phyloP scores from a whole-genome alignment of 306 rosid species.

The Inga oerstediana region DNA sequence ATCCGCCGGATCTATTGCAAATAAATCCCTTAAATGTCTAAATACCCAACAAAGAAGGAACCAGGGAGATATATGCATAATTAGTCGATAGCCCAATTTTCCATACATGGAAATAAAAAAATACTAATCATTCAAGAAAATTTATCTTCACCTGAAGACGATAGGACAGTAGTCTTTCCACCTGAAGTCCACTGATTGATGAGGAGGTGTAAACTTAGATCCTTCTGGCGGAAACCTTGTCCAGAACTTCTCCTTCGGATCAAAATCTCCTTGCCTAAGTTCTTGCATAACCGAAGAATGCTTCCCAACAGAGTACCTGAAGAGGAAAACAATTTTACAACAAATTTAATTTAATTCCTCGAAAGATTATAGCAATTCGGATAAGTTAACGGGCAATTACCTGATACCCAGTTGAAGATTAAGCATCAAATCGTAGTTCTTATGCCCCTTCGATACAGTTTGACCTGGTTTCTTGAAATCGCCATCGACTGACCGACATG shows the following conservation, averaged over 20 bases:
- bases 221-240: conserved; percentile 58
- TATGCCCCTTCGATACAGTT: conserved; percentile 50
- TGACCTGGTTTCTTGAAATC: conserved; percentile 52
- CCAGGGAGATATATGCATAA: conserved; percentile 36
- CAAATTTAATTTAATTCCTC: background rate
- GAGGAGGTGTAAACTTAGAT: conserved; percentile 56
- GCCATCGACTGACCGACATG: conserved; percentile 38
- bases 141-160: conserved; percentile 50
- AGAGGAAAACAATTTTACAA: background rate
- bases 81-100: conserved; percentile 31
- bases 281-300: conserved; percentile 43
- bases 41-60: conserved; percentile 40
- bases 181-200: conserved; percentile 54
- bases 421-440: conserved; percentile 56
- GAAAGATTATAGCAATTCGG: conserved; percentile 11
- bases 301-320: conserved; percentile 53
- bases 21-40: conserved; percentile 59
- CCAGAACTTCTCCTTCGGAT: conserved; percentile 63
- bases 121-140: background rate
- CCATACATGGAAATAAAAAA: conserved; percentile 26
- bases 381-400: conserved; percentile 14
- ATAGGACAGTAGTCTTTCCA: conserved; percentile 62
- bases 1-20: conserved; percentile 58
- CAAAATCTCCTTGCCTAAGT: conserved; percentile 51
- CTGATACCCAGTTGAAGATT: conserved; percentile 57